Base-by-base conservation (phyloP, 148 eudicot genomes). In the Silene uniflora region DNA sequence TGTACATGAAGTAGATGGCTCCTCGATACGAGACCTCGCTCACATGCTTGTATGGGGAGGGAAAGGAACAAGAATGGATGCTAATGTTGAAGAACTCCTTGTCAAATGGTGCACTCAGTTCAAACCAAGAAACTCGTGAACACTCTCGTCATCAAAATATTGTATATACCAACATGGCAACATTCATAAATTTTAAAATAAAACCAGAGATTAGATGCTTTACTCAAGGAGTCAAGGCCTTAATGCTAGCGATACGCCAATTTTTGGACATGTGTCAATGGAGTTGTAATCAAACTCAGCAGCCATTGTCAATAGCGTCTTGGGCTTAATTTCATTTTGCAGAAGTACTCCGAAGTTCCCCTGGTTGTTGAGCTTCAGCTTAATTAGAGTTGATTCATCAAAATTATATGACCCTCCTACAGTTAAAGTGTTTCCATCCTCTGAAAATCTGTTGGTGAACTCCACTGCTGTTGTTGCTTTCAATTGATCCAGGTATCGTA, bases 11-110 rank as follows among this genome's bases (percentile, higher is more conserved):
- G 98, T 95, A 22, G 88, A 72, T 23, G 98, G 97, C 35, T 84
- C 87, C 21, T 85, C 91, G 7, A 39, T 90, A 10, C 86, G 86
- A 72, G 98, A 94, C 69, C 27, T 86, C 8, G 75, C 81, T 8
- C 91, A 94, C 76, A 85, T 88, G 96, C 62, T 94, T 56, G 92
- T 89, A 0, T 94, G 98, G 98, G 98, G 98, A 67, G 97, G 97
- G 22, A 85, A 80, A 72, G 98, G 98, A 22, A 91, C 98, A 25
- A 74, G 96, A 79, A 93, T 93, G 98, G 91, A 91, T 81, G 98
- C 98, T 63, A 71, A 83, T 56, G 75, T 91, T 49, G 70, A 86
- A 67, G 78, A 85, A 22, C 97, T 93, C 35, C 86, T 91, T 9
- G 8, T 78, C 52, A 93, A 88, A 81, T 91, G 98, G 98, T 84